Conservation (phyloP, 2,329 filamentous ascomycete species). For the Ophiostoma sp. region DNA sequence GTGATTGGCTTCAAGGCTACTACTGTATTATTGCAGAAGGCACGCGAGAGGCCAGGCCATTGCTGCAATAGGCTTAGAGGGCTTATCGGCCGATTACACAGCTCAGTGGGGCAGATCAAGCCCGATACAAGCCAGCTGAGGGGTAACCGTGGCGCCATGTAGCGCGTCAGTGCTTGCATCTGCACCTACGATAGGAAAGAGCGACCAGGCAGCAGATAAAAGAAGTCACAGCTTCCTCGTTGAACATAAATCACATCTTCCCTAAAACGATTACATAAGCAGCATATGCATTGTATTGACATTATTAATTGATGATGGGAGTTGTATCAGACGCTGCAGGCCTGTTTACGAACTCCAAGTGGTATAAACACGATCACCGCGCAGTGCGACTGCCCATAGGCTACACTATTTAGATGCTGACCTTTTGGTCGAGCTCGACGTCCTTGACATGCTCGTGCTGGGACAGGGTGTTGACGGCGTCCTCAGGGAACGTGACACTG, state of each 20-base stretch:
- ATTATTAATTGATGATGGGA: neutral
- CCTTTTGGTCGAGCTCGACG: conserved; percentile 68
- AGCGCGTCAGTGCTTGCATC: conserved; percentile 14
- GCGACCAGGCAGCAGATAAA: neutral
- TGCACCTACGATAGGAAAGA: neutral
- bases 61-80: too few relatives aligned
- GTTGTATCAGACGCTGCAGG: neutral
- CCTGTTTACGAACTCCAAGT: neutral
- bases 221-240: neutral
- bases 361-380: neutral
- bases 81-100: neutral
- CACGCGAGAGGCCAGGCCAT: neutral
- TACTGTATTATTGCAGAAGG: neutral
- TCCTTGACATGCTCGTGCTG: conserved; percentile 64
- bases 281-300: neutral
- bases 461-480: conserved; percentile 60
- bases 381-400: neutral
- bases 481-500: conserved; percentile 69
- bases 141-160: conserved; percentile 12
- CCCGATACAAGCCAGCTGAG: conserved; percentile 14
- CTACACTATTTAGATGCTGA: conserved; percentile 57
- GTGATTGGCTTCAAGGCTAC: neutral
- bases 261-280: neutral
- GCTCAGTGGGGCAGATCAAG: conserved; percentile 10
- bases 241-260: neutral